A percentile compares a stretch with the other conserved stretches of the same genome.
Conservation (phyloP, 805 yeast genomes). For the Lipomyces starkeyi region DNA sequence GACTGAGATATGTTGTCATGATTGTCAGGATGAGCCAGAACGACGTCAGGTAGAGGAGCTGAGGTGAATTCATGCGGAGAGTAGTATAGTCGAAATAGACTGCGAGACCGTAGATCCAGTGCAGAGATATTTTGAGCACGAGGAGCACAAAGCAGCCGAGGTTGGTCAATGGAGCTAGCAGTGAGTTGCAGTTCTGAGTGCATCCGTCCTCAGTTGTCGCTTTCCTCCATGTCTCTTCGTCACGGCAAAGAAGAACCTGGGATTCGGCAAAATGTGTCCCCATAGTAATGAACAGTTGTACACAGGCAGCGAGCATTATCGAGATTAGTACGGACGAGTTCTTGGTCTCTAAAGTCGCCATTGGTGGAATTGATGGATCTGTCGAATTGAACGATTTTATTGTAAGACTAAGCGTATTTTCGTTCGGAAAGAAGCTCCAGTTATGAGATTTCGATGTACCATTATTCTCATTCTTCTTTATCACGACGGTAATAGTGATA, state of each 20-base stretch:
- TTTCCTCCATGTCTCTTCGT: constrained; percentile 6
- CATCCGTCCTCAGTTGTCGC: neutral
- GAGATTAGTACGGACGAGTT: neutral
- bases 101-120: constrained; percentile 17
- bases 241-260: neutral
- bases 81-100: neutral
- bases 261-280: constrained; percentile 12
- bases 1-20: neutral
- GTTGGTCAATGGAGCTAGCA: constrained; percentile 4
- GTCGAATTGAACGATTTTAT: constrained; percentile 4
- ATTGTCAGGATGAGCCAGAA: neutral
- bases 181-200: neutral
- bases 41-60: neutral
- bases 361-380: neutral
- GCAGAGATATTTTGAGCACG: constrained; percentile 4
- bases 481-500: neutral
- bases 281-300: constrained; percentile 1
- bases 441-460: neutral
- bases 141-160: constrained; percentile 1
- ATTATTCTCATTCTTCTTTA: neutral
- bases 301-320: neutral
- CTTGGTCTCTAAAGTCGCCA: neutral
- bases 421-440: neutral
- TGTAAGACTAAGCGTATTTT: neutral
- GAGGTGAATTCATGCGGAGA: constrained; percentile 5